Base-by-base conservation (phyloP, 176 grass and related monocot species). In the Eragrostis nindensis region DNA sequence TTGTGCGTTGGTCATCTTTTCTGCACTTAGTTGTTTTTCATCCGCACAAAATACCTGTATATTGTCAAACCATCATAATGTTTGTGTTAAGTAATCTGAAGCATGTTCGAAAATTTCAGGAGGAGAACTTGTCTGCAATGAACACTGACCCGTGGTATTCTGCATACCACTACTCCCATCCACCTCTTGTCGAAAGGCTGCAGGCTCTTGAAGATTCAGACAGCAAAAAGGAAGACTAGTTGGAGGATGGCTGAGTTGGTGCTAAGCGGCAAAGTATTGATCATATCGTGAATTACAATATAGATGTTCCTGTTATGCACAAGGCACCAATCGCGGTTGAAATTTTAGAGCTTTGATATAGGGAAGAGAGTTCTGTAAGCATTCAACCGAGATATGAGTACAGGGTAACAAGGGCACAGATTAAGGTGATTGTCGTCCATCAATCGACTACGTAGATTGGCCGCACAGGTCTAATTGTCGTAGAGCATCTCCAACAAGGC, bases 81-180 rank as follows among this genome's bases (percentile, higher is more conserved):
- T n/a, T n/a, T n/a, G n/a, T n/a, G n/a, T n/a, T n/a, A n/a, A n/a
- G 17, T 86, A 43, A 84, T 22, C 68, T 69, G 30, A 63, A 52
- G 19, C 38, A 27, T 81, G 15, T 18, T 78, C 48, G 17, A 22
- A 67, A 73, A 78, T 85, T 88, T 74, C 85, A 99, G 97, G 97
- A 95, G 85, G 97, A 99, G 85, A 99, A 96, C 86, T 75, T 99
- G 57, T 95, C 97, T 47, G 97, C 90, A 4, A 99, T 99, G 97
- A 99, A 99, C 82, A 99, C 91, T 7, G 97, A 99, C 87, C 90
- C 89, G 18, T 99, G 93, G 97, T 99, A 99, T 76, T 99, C 97
- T 49, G 91, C 97, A n/a, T 99, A 99, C 75, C 93, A 96, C 87
- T 95, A 99, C 83, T 99, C 97, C 38, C 97, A 99, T 73, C 97